phyloP scores from a whole-genome alignment of 2,329 filamentous ascomycete genomes.

The Fusarium pseudograminearum region DNA sequence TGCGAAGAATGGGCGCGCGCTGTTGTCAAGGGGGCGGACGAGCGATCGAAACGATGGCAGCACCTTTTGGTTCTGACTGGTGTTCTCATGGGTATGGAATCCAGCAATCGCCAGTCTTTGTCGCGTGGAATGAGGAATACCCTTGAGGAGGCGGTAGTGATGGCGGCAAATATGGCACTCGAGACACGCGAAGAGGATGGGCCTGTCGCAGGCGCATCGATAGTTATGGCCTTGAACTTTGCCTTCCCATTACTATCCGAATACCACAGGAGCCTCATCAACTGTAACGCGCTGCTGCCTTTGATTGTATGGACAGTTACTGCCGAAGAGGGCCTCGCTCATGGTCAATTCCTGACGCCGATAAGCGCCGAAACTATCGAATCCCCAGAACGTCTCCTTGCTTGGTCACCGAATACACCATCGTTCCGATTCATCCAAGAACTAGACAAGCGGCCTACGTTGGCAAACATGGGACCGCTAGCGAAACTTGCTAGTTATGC shows the following conservation, averaged over 20 bases:
- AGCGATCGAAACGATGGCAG: conserved; percentile 77
- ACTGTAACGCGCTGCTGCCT: conserved; percentile 78
- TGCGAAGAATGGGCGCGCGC: conserved; percentile 68
- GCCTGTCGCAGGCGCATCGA: conserved; percentile 60
- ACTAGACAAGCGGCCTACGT: conserved; percentile 70
- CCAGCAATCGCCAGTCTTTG: conserved; percentile 72
- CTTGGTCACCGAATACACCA: conserved; percentile 71
- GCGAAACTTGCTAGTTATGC: conserved; percentile 74
- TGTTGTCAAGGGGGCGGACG: conserved; percentile 68
- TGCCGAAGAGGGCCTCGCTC: conserved; percentile 78
- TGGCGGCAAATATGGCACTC: conserved; percentile 82
- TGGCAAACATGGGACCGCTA: conserved; percentile 75
- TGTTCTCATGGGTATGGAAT: conserved; percentile 80
- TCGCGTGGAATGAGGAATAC: conserved; percentile 72
- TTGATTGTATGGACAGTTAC: conserved; percentile 75
- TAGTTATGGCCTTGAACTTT: conserved; percentile 80
- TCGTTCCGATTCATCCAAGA: conserved; percentile 71
- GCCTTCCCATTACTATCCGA: conserved; percentile 79
- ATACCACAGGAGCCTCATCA: conserved; percentile 66
- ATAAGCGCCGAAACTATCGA: conserved; percentile 76
- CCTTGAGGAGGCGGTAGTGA: conserved; percentile 79
- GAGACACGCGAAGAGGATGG: conserved; percentile 57
- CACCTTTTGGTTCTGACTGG: conserved; percentile 85
- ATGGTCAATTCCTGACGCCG: conserved; percentile 78
- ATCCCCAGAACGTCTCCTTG: conserved; percentile 58